Percentiles rank a stretch among this genome's conserved stretches.
These are phyloP conservation scores for Fusarium beomiforme DNA, from an alignment of 2,329 filamentous ascomycete genomes.

Conservation along the genomic window DNA sequence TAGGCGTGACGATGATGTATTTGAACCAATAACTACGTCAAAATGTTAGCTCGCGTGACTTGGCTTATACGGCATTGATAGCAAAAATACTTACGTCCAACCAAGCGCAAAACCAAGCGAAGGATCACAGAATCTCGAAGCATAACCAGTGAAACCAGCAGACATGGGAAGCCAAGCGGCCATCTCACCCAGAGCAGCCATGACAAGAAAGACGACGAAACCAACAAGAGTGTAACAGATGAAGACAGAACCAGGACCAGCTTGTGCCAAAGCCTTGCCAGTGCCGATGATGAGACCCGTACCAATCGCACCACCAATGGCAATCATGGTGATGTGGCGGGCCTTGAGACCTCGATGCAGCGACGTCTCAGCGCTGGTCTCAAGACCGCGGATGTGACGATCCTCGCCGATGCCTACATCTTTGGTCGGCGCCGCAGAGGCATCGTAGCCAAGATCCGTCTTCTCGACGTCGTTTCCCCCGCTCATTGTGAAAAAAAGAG, in stretches of 20 bases:
- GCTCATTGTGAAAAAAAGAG: constrained; percentile 21
- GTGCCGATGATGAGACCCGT: constrained; percentile 80
- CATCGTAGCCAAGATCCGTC: constrained; percentile 39
- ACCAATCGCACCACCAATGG: constrained; percentile 79
- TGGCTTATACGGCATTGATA: too few relatives aligned
- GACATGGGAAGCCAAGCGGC: constrained; percentile 82
- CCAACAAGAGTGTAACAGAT: constrained; percentile 78
- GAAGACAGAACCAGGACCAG: constrained; percentile 72
- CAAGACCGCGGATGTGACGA: constrained; percentile 57
- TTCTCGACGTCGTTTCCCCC: constrained; percentile 40
- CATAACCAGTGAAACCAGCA: constrained; percentile 84
- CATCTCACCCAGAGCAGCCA: constrained; percentile 87
- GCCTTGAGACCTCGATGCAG: constrained; percentile 64
- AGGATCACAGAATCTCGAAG: constrained; percentile 81
- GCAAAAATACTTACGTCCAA: constrained; percentile 70
- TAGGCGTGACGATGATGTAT: constrained; percentile 88
- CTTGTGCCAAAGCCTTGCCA: constrained; percentile 62
- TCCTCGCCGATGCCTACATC: constrained; percentile 33
- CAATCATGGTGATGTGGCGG: constrained; percentile 68
- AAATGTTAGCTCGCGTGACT: constrained; percentile 13
- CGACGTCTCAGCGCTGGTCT: constrained; percentile 59
- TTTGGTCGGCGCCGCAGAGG: constrained; percentile 11
- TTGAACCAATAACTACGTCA: constrained; percentile 68
- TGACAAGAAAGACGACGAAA: constrained; percentile 80
- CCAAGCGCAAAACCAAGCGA: constrained; percentile 83